phyloP scores from a whole-genome alignment of 2,329 filamentous ascomycete species.

The Huntiella moniliformis region DNA sequence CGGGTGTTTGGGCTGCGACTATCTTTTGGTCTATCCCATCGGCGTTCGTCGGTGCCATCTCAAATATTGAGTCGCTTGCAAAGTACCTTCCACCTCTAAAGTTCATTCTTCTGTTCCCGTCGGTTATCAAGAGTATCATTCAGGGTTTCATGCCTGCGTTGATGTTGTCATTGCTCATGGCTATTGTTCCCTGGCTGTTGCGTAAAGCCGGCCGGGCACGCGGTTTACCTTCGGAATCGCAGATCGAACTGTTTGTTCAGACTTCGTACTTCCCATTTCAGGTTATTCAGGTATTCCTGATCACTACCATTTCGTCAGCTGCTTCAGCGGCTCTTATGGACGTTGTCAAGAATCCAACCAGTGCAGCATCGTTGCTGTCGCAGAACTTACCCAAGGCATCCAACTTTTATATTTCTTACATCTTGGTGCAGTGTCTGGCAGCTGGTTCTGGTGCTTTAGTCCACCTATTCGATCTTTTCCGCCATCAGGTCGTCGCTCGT shows the following conservation, averaged over 20 bases:
- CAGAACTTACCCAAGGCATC: conserved; percentile 54
- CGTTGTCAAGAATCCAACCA: conserved; percentile 27
- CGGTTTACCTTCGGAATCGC: conserved; percentile 50
- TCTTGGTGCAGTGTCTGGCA: conserved; percentile 75
- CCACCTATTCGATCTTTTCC: conserved; percentile 45
- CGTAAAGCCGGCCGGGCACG: conserved; percentile 54
- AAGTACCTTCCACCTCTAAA: conserved; percentile 46
- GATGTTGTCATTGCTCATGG: conserved; percentile 63
- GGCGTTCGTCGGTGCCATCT: conserved; percentile 64
- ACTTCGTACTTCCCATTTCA: conserved; percentile 67
- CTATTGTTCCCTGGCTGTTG: conserved; percentile 59
- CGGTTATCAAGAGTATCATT: conserved; percentile 52
- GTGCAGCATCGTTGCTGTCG: conserved; percentile 33
- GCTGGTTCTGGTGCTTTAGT: conserved; percentile 58
- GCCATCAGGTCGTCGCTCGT: conserved; percentile 42
- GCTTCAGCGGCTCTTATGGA: conserved; percentile 46
- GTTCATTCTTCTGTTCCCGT: conserved; percentile 57
- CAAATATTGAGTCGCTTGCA: conserved; percentile 58
- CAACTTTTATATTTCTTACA: conserved; percentile 84
- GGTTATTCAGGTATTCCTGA: conserved; percentile 67
- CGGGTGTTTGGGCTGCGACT: conserved; percentile 52
- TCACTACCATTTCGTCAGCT: conserved; percentile 60
- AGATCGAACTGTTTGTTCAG: conserved; percentile 59
- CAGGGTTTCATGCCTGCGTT: conserved; percentile 69
- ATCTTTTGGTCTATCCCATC: conserved; percentile 70